A percentile compares a stretch with the other conserved stretches of the same genome.
Evolutionary conservation across 192 early-diverging fungal species (phyloP).

Genomic region (Linnemannia zychae): DNA sequence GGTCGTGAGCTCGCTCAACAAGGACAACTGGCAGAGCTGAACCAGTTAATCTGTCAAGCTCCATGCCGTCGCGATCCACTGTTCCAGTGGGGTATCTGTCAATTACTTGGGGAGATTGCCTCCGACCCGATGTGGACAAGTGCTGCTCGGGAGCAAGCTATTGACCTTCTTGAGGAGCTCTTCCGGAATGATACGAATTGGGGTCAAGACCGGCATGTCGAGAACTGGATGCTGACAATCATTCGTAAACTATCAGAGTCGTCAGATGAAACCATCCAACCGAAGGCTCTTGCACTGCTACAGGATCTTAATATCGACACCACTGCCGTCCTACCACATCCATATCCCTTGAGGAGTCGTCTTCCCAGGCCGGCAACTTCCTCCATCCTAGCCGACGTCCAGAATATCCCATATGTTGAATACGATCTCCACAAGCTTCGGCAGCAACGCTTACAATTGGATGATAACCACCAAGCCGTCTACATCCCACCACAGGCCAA

Average conservation of each 20-base stretch:
- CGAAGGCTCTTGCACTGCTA: neutral
- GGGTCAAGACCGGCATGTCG: neutral
- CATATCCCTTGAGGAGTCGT: neutral
- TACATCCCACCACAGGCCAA: slow-evolving; percentile 3
- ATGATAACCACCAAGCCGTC: neutral
- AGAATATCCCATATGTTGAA: neutral
- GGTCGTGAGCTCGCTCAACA: neutral
- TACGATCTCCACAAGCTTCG: neutral
- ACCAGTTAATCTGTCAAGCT: neutral
- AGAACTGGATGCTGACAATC: slow-evolving; percentile 8
- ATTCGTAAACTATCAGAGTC: neutral
- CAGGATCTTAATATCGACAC: neutral
- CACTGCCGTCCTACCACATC: neutral
- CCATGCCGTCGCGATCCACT: neutral
- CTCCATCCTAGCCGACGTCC: neutral
- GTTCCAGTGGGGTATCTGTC: slow-evolving; percentile 6
- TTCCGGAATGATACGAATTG: neutral
- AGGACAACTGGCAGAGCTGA: slow-evolving; percentile 12
- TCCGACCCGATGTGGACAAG: neutral
- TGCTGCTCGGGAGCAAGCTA: neutral
- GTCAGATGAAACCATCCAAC: neutral
- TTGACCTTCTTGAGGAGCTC: neutral
- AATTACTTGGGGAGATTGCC: slow-evolving; percentile 6
- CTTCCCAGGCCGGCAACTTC: neutral
- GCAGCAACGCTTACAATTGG: neutral